Evolutionary conservation across 257 asterid genomes (phyloP), one percentile per base, ranked within the genome.

Genomic region (Solanum lycopersicoides): DNA sequence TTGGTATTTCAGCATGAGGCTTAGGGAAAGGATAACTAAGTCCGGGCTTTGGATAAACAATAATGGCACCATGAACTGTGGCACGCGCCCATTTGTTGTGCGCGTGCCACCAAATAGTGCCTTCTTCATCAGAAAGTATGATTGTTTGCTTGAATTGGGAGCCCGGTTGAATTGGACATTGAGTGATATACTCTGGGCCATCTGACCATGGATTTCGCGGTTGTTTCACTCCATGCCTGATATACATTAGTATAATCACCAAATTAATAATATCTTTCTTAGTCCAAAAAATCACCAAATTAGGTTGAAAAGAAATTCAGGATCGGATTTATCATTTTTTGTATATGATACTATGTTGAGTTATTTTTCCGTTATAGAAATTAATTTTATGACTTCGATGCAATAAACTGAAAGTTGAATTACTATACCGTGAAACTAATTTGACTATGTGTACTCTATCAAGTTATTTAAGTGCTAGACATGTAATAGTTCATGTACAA

Each of bases 31-130:
- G 98, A 69, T 90, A 93, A 1, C 41, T 11, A 30, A 87, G 45
- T 18, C 92, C 91, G 3, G n/a, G 87, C 25, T 86, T 83, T 0
- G 98, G 98, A 4, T 92, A 89, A 60, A 94, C 83, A 37, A 92
- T 45, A 16, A 95, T 90, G 73, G 92, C 89, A 8, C 98, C 98
- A 85, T 95, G 96, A 69, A 95, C 95, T 2, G 98, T 95, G 76
- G 98, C 96, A 1, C 98, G 90, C 0, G 94, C 88, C 98, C 98
- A 95, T 9, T 85, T 92, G 7, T 93, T 95, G 7, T 95, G 97
- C 5, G 95, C 94, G 53, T 95, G 98, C 98, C 98, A 95, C 97
- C 97, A 92, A 11, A 95, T 15, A 3, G 98, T 94, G 13, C 98
- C 98, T 79, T 90, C 94, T 75, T 95, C 98, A 4, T 85, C 88